Base-by-base conservation (phyloP, 2,329 filamentous ascomycete genomes). In the Stachybotrys echinatus region DNA sequence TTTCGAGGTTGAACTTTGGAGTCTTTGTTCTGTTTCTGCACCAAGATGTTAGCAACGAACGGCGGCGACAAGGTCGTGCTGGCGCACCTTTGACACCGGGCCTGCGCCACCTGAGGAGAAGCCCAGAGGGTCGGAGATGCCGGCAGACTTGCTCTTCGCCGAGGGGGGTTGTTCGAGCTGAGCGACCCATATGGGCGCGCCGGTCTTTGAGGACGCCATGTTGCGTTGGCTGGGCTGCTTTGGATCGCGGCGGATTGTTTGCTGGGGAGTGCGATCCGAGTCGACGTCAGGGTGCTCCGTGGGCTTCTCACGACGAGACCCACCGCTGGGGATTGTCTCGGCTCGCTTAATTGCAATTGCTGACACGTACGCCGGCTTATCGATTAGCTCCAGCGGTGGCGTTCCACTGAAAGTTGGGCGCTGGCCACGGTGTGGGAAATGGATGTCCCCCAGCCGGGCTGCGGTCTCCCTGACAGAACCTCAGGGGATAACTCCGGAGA, bases 111-210 rank as follows among this genome's bases (percentile, higher is more conserved):
- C 82, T 65, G 68, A 83, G 72, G 68, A 83, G 74, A 85, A 97
- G 64, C 94, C 92, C 48, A 89, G 89, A 46, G 94, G 94, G 67
- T 99, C 92, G 51, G 87, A 78, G 58, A 96, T 84, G 65, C 78
- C 80, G 59, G 74, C 65, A 47, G 80, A 77, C 70, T 89, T 90
- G 47, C 84, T 69, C 66, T 83, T 88, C 47, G 81, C 65, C 21
- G 80, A 66, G 21, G 89, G 83, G 27, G 89, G 81, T 42, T 81
- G 81, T 64, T 85, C 85, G 58, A 97, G 80, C 62, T 95, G 85
- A 56, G 85, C 70, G 31, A 92, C 89, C 94, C 94, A 99, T 77
- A 80, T 75, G 31, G 92, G 92, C 14, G 58, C 53, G 45, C 40
- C 73, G 72, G 66, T 52, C 50, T 63, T 58, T 51, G 66, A 63